Base-by-base conservation (phyloP, 345 rosid species). In the Lepidium aucheri region DNA sequence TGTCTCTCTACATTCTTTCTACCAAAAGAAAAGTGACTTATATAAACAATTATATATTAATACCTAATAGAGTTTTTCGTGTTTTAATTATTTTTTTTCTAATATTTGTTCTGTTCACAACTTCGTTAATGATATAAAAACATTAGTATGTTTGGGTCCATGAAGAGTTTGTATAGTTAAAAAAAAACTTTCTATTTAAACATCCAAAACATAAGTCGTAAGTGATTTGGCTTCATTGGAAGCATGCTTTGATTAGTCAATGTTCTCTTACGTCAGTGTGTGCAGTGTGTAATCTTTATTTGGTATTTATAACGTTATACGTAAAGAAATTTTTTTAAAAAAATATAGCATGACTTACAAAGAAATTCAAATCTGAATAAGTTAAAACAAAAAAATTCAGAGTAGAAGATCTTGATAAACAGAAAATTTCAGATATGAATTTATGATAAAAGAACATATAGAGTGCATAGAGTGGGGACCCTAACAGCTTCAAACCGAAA, bases 181-280 rank as follows among this genome's bases (percentile, higher is more conserved):
- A 20, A 20, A 20, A 24, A 24, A 24, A 9, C 22, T 66, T 66
- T 10, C 16, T 54, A 22, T 54, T 45, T 20, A 20, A 20, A 20
- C 22, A 20, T 20, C 22, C 22, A 32, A 32, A 53, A 30, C 53
- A 26, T 26, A 41, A 34, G 2, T 18, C 3, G 26, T 43, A 61
- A n/a, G n/a, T 20, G 22, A 32, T 46, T 11, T 46, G 30, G 18
- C 3, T 53, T 36, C 54, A 51, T 43, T 62, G 53, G 38, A 20
- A 35, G 33, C 30, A n/a, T 9, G 46, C 28, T 59, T 53, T 71
- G 65, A 63, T 54, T 46, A 63, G 65, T 71, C 59, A 46, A 70
- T 40, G 44, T 39, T 38, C 42, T 45, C 50, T 44, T 53, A 10
- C 0, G 30, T 26, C 30, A 26, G 13, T 36, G 13, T 46, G 45